Conservation (phyloP, 2,329 filamentous ascomycete species). For the Canariomyces notabilis region DNA sequence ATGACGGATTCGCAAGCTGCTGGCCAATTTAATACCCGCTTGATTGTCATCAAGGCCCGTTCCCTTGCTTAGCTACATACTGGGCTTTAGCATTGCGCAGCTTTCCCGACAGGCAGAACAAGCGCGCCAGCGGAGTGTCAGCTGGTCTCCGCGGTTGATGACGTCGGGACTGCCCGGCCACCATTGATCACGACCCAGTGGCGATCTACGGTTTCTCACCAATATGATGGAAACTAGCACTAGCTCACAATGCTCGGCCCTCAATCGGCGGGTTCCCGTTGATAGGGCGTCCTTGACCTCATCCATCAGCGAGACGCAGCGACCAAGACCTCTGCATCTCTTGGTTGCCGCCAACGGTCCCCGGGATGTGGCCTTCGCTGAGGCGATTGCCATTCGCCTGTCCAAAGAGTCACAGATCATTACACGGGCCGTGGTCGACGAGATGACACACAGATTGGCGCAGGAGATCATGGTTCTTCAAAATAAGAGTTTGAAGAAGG, state of each 20-base stretch:
- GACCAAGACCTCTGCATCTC: constrained; percentile 47
- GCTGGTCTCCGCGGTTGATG: too few relatives aligned
- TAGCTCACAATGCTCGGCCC: not conserved
- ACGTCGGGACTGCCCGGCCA: too few relatives aligned
- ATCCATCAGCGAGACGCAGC: constrained; percentile 37
- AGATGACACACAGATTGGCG: constrained; percentile 57
- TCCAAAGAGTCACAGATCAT: constrained; percentile 60
- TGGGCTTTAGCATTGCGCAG: too few relatives aligned
- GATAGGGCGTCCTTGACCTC: constrained; percentile 18
- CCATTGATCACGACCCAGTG: not conserved
- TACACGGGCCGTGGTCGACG: constrained; percentile 58
- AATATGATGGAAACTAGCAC: constrained; percentile 10
- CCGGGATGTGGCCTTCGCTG: constrained; percentile 60
- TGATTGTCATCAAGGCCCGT: too few relatives aligned
- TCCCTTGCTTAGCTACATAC: too few relatives aligned
- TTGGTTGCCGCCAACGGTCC: constrained; percentile 62
- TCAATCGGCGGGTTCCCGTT: constrained; percentile 1
- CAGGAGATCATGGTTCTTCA: constrained; percentile 58
- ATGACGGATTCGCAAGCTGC: too few relatives aligned
- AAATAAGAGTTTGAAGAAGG: constrained; percentile 42
- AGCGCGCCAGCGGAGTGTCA: too few relatives aligned
- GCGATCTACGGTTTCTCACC: not conserved
- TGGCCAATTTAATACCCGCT: too few relatives aligned
- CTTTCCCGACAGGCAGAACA: too few relatives aligned
- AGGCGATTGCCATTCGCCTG: constrained; percentile 60